Conservation (phyloP, 2,329 filamentous ascomycete species). For the Fusarium poae region DNA sequence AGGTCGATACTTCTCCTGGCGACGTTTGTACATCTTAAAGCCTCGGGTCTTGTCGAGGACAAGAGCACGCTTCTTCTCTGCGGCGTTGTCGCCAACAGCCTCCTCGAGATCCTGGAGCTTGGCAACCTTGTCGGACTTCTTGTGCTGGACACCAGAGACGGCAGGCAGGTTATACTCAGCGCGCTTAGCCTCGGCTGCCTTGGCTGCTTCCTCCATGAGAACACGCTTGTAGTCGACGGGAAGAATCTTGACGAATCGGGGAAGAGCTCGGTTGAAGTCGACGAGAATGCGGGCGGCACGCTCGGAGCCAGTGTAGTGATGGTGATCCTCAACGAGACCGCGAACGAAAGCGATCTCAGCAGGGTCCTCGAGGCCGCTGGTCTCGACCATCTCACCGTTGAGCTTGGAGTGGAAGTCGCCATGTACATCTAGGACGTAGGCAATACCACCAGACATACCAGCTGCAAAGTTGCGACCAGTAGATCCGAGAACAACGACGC, state of each 20-base stretch:
- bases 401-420: conserved; percentile 92
- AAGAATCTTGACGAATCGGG: conserved; percentile 92
- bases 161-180: conserved; percentile 84
- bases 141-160: conserved; percentile 72
- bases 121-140: conserved; percentile 76
- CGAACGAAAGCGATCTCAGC: conserved; percentile 90
- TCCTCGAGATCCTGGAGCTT: conserved; percentile 89
- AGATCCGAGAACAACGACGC: conserved; percentile 85
- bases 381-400: conserved; percentile 98
- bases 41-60: conserved; percentile 98
- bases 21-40: conserved; percentile 97
- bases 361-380: conserved; percentile 84
- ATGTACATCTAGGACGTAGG: conserved; percentile 91
- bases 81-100: conserved; percentile 84
- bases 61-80: conserved; percentile 89
- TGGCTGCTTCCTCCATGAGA: conserved; percentile 84
- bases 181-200: conserved; percentile 86
- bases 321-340: conserved; percentile 93
- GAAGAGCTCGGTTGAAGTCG: conserved; percentile 93
- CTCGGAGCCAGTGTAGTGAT: conserved; percentile 97
- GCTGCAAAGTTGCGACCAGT: conserved; percentile 98
- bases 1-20: conserved; percentile 91
- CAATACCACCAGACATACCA: conserved; percentile 98
- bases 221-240: conserved; percentile 97
- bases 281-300: conserved; percentile 90